A percentile compares a stretch with the other conserved stretches of the same genome.
Evolutionary conservation across 768 basidiomycete genomes (phyloP).

Genomic region (Hygrophorus pudorinus): DNA sequence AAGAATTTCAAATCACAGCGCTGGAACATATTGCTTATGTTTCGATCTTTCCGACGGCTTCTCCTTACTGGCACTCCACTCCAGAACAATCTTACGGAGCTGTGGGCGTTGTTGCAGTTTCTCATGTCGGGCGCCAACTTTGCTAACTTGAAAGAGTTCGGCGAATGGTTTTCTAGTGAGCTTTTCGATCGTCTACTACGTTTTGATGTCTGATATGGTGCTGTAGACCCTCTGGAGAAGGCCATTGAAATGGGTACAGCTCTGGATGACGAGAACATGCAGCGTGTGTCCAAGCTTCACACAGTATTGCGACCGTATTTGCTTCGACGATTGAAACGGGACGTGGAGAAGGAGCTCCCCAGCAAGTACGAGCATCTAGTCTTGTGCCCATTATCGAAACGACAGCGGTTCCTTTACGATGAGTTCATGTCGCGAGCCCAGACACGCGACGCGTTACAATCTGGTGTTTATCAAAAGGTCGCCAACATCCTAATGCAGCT

Average conservation of each 20-base stretch:
- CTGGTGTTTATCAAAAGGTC: conserved; percentile 81
- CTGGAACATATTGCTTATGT: conserved; percentile 87
- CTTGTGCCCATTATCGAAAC: conserved; percentile 79
- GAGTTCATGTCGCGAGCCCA: conserved; percentile 90
- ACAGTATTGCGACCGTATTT: conserved; percentile 94
- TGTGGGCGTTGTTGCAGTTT: conserved; percentile 94
- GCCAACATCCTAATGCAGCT: conserved; percentile 98
- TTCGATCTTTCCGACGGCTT: conserved; percentile 76
- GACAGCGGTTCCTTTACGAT: conserved; percentile 92
- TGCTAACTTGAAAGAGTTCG: conserved; percentile 88
- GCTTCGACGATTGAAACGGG: conserved; percentile 91
- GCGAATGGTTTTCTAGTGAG: conserved; percentile 94
- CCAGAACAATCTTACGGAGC: conserved; percentile 91
- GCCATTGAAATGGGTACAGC: conserved; percentile 79
- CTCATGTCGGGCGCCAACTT: conserved; percentile 85
- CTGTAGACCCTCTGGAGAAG: conserved; percentile 80
- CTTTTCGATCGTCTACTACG: conserved; percentile 6
- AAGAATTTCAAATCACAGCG: conserved; percentile 93
- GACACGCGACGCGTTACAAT: conserved; percentile 71
- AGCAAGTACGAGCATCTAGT: conserved; percentile 90
- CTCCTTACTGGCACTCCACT: conserved; percentile 93
- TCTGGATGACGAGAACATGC: conserved; percentile 74
- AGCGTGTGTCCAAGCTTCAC: conserved; percentile 82
- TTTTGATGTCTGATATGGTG: conserved; percentile 2
- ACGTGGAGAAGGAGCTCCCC: conserved; percentile 92